Evolutionary conservation across 306 rosid species (phyloP).

Genomic region (Vicia sativa): DNA sequence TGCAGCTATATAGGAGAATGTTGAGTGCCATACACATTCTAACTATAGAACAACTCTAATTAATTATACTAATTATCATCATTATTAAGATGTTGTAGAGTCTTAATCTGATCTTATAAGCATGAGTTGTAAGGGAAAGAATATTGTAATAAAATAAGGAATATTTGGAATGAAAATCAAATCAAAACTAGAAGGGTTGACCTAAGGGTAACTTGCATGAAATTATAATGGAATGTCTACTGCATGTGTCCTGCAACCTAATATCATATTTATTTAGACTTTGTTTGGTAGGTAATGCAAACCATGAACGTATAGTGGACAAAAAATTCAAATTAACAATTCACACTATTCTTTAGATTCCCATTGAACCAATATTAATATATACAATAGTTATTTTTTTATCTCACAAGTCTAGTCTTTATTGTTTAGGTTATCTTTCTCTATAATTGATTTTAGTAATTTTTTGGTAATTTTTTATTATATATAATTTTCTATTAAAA

Average conservation of each 20-base stretch:
- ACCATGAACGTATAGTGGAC: slow-evolving; percentile 41
- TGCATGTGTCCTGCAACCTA: slow-evolving; percentile 37
- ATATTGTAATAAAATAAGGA: slow-evolving; percentile 21
- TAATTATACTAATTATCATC: slow-evolving; percentile 13
- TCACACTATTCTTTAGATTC: background rate
- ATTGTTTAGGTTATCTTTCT: too few relatives aligned
- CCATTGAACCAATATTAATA: background rate
- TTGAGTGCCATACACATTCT: slow-evolving; percentile 48
- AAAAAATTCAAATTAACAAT: slow-evolving; percentile 30
- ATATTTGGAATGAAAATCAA: slow-evolving; percentile 19
- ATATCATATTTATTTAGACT: slow-evolving; percentile 28
- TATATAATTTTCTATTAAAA: too few relatives aligned
- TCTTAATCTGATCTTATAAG: slow-evolving; percentile 42
- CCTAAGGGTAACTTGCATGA: slow-evolving; percentile 38
- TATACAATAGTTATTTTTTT: background rate
- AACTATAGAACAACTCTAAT: slow-evolving; percentile 8
- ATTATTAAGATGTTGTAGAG: slow-evolving; percentile 20
- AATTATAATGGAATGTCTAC: slow-evolving; percentile 43
- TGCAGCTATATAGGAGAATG: slow-evolving; percentile 29
- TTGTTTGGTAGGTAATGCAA: slow-evolving; percentile 34
- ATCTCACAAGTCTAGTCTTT: too few relatives aligned
- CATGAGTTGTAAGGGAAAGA: slow-evolving; percentile 45
- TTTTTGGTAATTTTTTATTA: too few relatives aligned
- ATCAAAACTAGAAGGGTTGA: slow-evolving; percentile 42
- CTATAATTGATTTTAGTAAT: too few relatives aligned